These are phyloP conservation scores for Pisolithus orientalis DNA, from an alignment of 768 basidiomycete species.

Conservation along the genomic window DNA sequence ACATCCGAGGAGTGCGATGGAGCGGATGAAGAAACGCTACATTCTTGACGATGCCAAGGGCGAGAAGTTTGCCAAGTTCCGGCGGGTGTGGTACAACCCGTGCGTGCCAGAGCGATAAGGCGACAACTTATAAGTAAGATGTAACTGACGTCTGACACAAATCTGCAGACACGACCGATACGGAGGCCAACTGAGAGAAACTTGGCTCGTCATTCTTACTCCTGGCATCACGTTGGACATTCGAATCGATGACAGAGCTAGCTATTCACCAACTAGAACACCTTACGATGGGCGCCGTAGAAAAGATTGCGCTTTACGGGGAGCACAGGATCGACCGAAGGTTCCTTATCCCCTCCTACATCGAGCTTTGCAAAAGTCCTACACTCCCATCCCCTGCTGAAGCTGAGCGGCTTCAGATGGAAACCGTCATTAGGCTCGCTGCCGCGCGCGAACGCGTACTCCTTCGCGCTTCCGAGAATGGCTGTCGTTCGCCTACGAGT, in stretches of 20 bases:
- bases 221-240: constrained; percentile 53
- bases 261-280: constrained; percentile 53
- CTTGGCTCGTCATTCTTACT: constrained; percentile 50
- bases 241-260: constrained; percentile 41
- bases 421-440: constrained; percentile 49
- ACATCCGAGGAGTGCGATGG: constrained; percentile 8
- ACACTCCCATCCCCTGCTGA: constrained; percentile 49
- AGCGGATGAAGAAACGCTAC: neutral
- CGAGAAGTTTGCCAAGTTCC: constrained; percentile 38
- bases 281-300: constrained; percentile 38
- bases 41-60: constrained; percentile 26
- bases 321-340: constrained; percentile 41
- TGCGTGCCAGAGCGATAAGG: constrained; percentile 18
- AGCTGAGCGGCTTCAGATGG: constrained; percentile 47
- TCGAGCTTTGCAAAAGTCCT: constrained; percentile 43
- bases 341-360: constrained; percentile 48
- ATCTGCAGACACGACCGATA: constrained; percentile 46
- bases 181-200: constrained; percentile 41
- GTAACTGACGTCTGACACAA: too few relatives aligned
- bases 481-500: constrained; percentile 22
- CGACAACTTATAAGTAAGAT: too few relatives aligned
- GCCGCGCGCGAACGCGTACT: constrained; percentile 44
- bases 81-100: constrained; percentile 56
- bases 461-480: constrained; percentile 29
- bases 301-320: constrained; percentile 55